Base-by-base conservation (phyloP, 495 filamentous ascomycete genomes). In the Astrothelium macrocarpum region DNA sequence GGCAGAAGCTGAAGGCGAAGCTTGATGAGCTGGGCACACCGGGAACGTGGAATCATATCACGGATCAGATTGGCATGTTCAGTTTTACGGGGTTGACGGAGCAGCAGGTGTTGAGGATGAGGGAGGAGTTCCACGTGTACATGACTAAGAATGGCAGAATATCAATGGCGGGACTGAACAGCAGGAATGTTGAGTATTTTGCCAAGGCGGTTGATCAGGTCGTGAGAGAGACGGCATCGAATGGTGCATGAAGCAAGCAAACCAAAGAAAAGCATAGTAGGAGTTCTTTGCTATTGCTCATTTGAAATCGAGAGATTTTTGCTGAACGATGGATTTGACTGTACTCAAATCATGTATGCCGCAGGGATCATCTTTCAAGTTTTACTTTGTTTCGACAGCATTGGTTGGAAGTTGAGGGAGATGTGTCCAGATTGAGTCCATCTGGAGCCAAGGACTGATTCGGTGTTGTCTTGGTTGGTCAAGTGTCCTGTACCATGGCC, bases 91-190 rank as follows among this genome's bases (percentile, higher is more conserved):
- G 94, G 0, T 73, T 99, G 74, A 86, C 73, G 1, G 93, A 97
- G 80, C 71, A 80, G 59, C 94, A 99, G 75, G 94, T 96, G n/a
- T 69, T 83, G 75, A 84, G 85, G 74, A 72, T 99, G 65, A 80
- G 90, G 60, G 82, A 86, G 58, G 86, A 93, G 67, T 87, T 79
- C 69, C 95, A 97, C 72, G 81, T 99, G 42, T 99, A 99, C 75
- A 95, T 97, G 90, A 97, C 95, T 31, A 97, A 97, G 84, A 99
- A 99, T 70, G 94, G 94, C 12, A 85, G 94, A 36, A 96, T 97
- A 73, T 91, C 87, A 61, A 97, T 99, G 73, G 94, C 94, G 1
- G 94, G 94, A 1, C 73, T 97, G 66, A 99, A 97, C 75, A 88
- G 88, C 28, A 75, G 84, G 66, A 99, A 99, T 73, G 78, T 97